These are phyloP conservation scores for Vitis riparia DNA, from an alignment of 164 flowering plant species.

Conservation along the genomic window DNA sequence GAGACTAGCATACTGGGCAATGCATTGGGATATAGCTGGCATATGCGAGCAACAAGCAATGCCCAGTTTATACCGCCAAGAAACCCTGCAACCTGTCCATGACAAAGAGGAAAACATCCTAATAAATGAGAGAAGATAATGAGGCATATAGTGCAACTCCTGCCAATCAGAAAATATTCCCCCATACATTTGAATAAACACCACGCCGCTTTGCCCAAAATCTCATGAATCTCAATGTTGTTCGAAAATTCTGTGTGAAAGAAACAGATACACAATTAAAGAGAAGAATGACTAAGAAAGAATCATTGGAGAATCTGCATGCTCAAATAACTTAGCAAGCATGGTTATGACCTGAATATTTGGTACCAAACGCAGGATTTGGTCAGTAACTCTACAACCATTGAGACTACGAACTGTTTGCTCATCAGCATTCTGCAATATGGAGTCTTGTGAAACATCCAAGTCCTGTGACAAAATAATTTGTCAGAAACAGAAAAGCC, in stretches of 20 bases:
- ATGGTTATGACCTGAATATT: slow-evolving; percentile 66
- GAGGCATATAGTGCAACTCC: neutral
- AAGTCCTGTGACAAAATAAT: slow-evolving; percentile 52
- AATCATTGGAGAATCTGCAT: neutral
- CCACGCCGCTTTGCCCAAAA: slow-evolving; percentile 96
- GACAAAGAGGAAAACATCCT: neutral
- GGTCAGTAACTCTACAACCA: slow-evolving; percentile 94
- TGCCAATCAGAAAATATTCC: slow-evolving; percentile 4
- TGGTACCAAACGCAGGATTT: slow-evolving; percentile 80
- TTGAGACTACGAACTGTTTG: slow-evolving; percentile 93
- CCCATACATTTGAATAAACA: slow-evolving; percentile 87
- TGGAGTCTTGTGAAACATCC: slow-evolving; percentile 84
- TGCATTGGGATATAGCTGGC: slow-evolving; percentile 64
- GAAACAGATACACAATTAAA: slow-evolving; percentile 14
- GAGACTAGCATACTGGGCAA: slow-evolving; percentile 55
- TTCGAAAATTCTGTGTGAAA: slow-evolving; percentile 67
- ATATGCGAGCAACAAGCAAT: slow-evolving; percentile 60
- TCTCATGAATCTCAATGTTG: slow-evolving; percentile 85
- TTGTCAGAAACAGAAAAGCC: neutral
- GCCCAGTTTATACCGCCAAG: slow-evolving; percentile 74
- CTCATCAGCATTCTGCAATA: slow-evolving; percentile 78
- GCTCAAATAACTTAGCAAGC: neutral
- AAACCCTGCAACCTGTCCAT: slow-evolving; percentile 54
- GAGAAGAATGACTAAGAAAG: neutral
- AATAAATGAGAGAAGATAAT: neutral